Conservation (phyloP, 306 rosid genomes). For the Cicer chorassanicum region DNA sequence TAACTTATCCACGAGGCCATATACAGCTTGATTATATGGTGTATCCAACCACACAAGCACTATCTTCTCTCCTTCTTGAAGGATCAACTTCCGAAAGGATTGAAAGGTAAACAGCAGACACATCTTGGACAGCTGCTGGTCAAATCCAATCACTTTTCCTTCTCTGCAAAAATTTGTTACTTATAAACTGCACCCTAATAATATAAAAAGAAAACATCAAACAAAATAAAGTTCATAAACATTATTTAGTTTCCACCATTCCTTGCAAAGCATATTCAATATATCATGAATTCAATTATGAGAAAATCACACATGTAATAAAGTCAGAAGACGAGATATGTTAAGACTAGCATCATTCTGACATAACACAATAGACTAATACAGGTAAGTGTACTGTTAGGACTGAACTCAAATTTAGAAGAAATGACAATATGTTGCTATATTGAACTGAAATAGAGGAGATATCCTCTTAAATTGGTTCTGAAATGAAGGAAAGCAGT, state of each 20-base stretch:
- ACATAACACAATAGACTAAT: conserved; percentile 8
- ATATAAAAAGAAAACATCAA: conserved; percentile 12
- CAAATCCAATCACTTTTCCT: conserved; percentile 64
- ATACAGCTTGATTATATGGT: conserved; percentile 92
- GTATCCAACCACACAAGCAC: conserved; percentile 94
- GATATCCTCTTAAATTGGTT: background rate
- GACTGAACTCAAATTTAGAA: background rate
- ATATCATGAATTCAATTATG: conserved; percentile 25
- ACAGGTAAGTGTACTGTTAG: background rate
- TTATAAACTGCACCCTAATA: conserved; percentile 28
- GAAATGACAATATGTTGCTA: background rate
- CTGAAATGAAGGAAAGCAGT: background rate
- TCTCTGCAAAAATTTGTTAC: conserved; percentile 56
- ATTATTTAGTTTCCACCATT: conserved; percentile 9
- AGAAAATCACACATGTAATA: conserved; percentile 3
- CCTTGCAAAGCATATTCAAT: conserved; percentile 17
- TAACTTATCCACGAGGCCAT: conserved; percentile 89
- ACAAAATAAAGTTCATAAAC: background rate
- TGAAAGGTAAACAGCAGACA: conserved; percentile 81
- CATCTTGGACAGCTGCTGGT: conserved; percentile 80
- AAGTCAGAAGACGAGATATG: background rate
- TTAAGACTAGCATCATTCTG: conserved; percentile 6
- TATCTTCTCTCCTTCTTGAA: conserved; percentile 98
- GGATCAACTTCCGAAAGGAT: conserved; percentile 84
- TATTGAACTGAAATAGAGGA: background rate